Evolutionary conservation across 768 basidiomycete genomes (phyloP), one percentile per base, ranked within the genome.

Genomic region (Tubosaeta sp.): DNA sequence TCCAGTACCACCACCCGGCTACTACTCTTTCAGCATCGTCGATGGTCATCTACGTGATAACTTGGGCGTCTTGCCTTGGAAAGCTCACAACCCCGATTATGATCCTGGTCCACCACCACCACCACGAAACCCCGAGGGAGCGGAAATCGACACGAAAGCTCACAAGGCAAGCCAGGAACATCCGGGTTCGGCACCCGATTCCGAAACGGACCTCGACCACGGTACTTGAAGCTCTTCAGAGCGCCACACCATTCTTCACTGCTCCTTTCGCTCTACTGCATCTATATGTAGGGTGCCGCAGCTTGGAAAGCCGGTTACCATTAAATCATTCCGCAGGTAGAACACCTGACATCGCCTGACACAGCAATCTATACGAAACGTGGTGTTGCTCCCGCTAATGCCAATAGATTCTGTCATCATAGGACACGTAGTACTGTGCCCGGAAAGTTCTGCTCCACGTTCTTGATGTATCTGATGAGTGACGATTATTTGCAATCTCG

Each of bases 31-130:
- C 60, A 76, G 83, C 58, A 56, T 72, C 32, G 59, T 82, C 35
- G 56, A 63, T 40, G 84, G 84, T 6, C 56, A 56, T 14, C 66
- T 81, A 40, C 72, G 71, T 50, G 73, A 81, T 34, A 69, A 72
- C 25, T 32, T 46, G 19, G 65, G 69, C 7, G 27, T 55, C 19
- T 31, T 31, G 46, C 61, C 62, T 12, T 90, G 87, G 87, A 59
- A 63, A 24, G 70, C 83, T 3, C 62, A 68, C 49, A 89, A 88
- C 57, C 84, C 87, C 2, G 62, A 74, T 44, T 89, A 89, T 63
- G 85, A 89, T 65, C 82, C 86, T 31, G 87, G 86, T 1, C 85
- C 83, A 8, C 80, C 76, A 0, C 82, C 84, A 1, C 78, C 78
- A 21, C 79, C 78, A 32, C 31, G 5, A 19, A 73, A 61, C 39